These are phyloP conservation scores for Escallonia herrerae DNA, from an alignment of 129 eudicot genomes.

Conservation along the genomic window DNA sequence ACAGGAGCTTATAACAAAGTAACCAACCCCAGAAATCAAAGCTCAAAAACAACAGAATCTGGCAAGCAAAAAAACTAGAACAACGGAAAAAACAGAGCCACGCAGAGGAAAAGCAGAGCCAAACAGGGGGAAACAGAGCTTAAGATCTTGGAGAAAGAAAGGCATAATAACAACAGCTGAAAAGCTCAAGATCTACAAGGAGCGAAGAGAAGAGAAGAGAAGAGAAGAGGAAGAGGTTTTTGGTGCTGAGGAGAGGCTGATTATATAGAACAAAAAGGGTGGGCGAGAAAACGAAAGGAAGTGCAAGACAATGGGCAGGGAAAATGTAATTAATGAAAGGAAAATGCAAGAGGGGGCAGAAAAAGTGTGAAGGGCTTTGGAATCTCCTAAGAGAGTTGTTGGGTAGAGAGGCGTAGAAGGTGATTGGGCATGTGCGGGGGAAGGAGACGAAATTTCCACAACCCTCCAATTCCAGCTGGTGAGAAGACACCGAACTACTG, in stretches of 20 bases:
- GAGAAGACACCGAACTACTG: too few relatives aligned
- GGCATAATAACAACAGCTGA: slow-evolving; percentile 6
- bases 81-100: not conserved
- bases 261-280: slow-evolving; percentile 22
- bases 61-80: not conserved
- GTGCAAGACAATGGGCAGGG: not conserved
- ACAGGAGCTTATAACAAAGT: not conserved
- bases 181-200: not conserved
- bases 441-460: too few relatives aligned
- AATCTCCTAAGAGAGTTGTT: slow-evolving; percentile 6
- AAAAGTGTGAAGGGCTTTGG: slow-evolving; percentile 12
- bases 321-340: not conserved
- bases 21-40: not conserved
- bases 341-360: not conserved
- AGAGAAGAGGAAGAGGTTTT: slow-evolving; percentile 22
- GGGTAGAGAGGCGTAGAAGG: too few relatives aligned
- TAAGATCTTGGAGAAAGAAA: not conserved
- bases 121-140: not conserved
- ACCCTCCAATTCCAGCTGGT: too few relatives aligned
- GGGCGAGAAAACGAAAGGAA: slow-evolving; percentile 3
- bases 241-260: slow-evolving; percentile 6
- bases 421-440: too few relatives aligned
- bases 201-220: slow-evolving; percentile 9
- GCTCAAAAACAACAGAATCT: slow-evolving; percentile 2
- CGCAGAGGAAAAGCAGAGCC: not conserved